These are phyloP conservation scores for Jimgerdemannia flammicorona DNA, from an alignment of 192 early-diverging fungal genomes.

Conservation along the genomic window DNA sequence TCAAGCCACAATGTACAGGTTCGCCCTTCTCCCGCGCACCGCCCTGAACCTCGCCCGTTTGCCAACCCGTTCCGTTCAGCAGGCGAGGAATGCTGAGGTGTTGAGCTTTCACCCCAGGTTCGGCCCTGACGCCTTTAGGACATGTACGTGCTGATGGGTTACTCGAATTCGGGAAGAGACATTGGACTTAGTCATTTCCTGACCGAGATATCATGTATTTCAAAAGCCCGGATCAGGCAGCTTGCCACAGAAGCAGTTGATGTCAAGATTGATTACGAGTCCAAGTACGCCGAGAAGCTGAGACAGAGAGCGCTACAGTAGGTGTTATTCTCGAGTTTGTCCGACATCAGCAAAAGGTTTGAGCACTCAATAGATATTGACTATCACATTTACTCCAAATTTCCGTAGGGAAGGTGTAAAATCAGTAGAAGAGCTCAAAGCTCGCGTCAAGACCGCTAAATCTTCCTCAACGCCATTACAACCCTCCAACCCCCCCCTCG, in stretches of 20 bases:
- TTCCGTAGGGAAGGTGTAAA: constrained; percentile 21
- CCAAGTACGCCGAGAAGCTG: constrained; percentile 35
- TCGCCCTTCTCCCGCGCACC: not conserved
- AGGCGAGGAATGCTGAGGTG: not conserved
- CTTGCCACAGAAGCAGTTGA: constrained; percentile 14
- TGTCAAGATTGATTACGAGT: constrained; percentile 22
- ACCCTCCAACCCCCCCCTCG: not conserved
- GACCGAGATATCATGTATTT: not conserved
- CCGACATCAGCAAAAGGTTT: not conserved
- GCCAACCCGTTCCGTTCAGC: not conserved
- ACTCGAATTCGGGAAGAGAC: no score
- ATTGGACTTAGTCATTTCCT: no score
- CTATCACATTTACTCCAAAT: not conserved
- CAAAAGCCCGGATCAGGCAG: constrained; percentile 11
- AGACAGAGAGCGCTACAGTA: constrained; percentile 28
- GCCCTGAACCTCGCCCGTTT: not conserved
- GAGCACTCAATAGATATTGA: no score
- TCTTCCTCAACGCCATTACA: constrained; percentile 3
- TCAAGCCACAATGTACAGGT: not conserved
- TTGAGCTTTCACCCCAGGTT: not conserved
- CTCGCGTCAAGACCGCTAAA: constrained; percentile 1
- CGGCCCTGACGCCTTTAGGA: not conserved
- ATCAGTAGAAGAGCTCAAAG: constrained; percentile 28
- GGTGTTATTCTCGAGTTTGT: not conserved
- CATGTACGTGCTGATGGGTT: not conserved